phyloP scores from a whole-genome alignment of 139 green algal genomes.

The Diplosphaera chodatii region DNA sequence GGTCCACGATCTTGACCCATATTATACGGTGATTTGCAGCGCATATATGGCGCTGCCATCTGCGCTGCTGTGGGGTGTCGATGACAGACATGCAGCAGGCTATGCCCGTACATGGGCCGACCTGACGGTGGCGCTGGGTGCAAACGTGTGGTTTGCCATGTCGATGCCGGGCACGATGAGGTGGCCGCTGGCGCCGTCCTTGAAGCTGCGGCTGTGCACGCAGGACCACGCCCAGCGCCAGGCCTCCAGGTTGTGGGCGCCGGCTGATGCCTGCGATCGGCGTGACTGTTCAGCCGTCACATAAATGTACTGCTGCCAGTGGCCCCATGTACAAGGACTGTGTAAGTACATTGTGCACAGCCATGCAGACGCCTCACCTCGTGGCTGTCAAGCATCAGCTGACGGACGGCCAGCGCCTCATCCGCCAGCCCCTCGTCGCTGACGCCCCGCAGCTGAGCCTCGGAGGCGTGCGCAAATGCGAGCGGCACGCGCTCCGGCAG shows the following conservation, averaged over 20 bases:
- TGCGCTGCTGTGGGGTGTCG: too few species aligned
- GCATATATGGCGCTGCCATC: too few species aligned
- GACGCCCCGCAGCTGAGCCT: background rate
- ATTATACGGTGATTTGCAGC: too few species aligned
- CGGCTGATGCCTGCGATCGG: background rate
- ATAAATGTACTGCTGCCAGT: too few species aligned
- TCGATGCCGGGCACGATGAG: background rate
- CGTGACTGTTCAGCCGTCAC: too few species aligned
- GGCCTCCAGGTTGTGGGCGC: background rate
- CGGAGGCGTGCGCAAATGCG: background rate
- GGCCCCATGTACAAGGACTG: too few species aligned
- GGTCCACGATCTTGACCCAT: too few species aligned
- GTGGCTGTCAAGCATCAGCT: background rate
- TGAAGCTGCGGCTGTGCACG: background rate
- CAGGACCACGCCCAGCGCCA: background rate
- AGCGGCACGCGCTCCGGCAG: background rate
- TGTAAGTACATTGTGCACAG: too few species aligned
- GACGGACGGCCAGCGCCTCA: background rate
- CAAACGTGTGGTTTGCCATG: background rate
- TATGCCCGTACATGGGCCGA: too few species aligned
- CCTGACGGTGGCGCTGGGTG: background rate
- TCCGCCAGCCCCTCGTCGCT: background rate
- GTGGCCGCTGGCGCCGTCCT: background rate
- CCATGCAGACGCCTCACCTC: background rate
- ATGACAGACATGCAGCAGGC: too few species aligned